A percentile compares a stretch with the other conserved stretches of the same genome.
These are phyloP conservation scores for Pulveroboletus sp. DNA, from an alignment of 768 basidiomycete genomes.

Conservation along the genomic window DNA sequence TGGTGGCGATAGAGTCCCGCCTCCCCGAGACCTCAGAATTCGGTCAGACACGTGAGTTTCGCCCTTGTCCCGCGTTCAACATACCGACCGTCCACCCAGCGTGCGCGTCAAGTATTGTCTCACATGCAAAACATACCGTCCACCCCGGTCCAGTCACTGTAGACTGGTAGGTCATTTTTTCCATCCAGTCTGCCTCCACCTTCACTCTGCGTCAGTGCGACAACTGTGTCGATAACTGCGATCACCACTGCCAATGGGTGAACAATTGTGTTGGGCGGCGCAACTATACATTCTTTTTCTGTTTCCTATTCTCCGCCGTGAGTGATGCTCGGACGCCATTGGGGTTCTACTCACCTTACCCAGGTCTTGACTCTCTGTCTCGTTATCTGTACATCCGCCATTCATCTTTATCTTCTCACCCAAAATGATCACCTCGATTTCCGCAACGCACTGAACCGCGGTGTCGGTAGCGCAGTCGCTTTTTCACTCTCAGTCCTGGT, in stretches of 20 bases:
- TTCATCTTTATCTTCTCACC: conserved; percentile 74
- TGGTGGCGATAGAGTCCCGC: conserved; percentile 55
- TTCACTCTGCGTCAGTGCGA: conserved; percentile 61
- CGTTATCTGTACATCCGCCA: conserved; percentile 75
- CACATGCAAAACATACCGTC: conserved; percentile 89
- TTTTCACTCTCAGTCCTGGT: conserved; percentile 70
- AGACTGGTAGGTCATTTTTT: conserved; percentile 60
- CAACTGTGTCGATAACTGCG: conserved; percentile 95
- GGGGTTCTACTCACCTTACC: conserved; percentile 7
- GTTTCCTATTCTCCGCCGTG: conserved; percentile 72
- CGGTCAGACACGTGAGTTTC: conserved; percentile 66
- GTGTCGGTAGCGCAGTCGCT: conserved; percentile 75
- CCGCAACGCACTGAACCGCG: conserved; percentile 42
- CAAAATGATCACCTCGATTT: conserved; percentile 47
- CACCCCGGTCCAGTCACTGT: conserved; percentile 93
- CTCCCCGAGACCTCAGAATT: conserved; percentile 80
- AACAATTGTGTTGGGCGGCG: conserved; percentile 95
- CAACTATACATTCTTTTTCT: conserved; percentile 93
- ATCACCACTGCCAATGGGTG: conserved; percentile 89
- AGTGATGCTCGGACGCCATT: conserved; percentile 29
- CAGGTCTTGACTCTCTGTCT: conserved; percentile 73
- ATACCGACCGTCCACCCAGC: conserved; percentile 35
- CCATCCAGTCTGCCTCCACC: not conserved
- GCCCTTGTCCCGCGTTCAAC: not conserved
- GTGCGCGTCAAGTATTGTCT: conserved; percentile 92